Percentiles rank a stretch among this genome's conserved stretches.
phyloP scores from a whole-genome alignment of 2,329 filamentous ascomycete genomes.

The Chrysosporium queenslandicum region DNA sequence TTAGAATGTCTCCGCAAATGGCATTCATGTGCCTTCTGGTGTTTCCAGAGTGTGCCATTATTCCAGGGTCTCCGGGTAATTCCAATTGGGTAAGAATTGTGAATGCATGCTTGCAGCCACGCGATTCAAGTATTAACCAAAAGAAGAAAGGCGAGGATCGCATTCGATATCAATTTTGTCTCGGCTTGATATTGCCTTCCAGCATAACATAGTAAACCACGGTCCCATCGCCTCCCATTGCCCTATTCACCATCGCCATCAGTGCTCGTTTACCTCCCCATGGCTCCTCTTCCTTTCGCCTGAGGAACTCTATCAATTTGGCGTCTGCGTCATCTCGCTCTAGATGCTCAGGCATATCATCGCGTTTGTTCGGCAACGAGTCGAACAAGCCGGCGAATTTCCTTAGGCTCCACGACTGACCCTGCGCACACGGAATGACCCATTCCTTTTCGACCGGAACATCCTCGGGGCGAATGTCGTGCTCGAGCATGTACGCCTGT shows the following conservation, averaged over 20 bases:
- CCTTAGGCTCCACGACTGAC: constrained; percentile 51
- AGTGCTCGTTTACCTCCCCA: constrained; percentile 46
- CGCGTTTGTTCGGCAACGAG: constrained; percentile 32
- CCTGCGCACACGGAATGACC: constrained; percentile 49
- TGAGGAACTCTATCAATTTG: constrained; percentile 27
- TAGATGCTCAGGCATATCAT: constrained; percentile 15
- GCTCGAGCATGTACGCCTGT: constrained; percentile 50
- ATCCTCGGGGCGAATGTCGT: constrained; percentile 39
- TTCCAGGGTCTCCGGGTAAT: too few species aligned
- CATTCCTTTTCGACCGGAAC: constrained; percentile 46
- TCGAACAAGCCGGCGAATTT: constrained; percentile 50
- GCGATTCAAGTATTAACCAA: too few species aligned
- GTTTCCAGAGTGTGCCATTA: too few species aligned
- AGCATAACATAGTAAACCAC: constrained; percentile 57
- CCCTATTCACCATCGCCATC: constrained; percentile 46
- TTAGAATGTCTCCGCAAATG: too few species aligned
- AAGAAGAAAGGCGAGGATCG: background rate
- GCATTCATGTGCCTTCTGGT: too few species aligned
- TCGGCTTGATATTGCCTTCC: constrained; percentile 54
- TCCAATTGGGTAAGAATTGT: too few species aligned
- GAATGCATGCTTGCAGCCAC: background rate
- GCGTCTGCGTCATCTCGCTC: constrained; percentile 23
- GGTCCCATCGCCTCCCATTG: constrained; percentile 47
- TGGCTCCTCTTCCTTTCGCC: constrained; percentile 26
- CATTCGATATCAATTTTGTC: constrained; percentile 47